phyloP scores from a whole-genome alignment of 257 asterid species.

The Jacaranda copaia region DNA sequence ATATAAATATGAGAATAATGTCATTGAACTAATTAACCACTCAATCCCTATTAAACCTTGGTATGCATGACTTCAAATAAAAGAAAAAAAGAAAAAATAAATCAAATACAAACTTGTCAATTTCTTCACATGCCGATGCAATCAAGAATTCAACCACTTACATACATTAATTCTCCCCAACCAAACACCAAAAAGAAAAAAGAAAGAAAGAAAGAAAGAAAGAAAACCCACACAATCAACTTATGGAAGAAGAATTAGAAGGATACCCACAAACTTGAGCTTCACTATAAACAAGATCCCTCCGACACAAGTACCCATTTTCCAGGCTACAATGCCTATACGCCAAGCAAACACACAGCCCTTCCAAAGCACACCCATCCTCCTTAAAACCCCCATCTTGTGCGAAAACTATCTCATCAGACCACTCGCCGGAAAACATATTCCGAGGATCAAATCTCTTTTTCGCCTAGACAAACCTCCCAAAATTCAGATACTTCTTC shows the following conservation, averaged over 20 bases:
- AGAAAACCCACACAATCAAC: constrained; percentile 30
- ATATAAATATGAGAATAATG: too few relatives aligned
- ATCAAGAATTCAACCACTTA: too few relatives aligned
- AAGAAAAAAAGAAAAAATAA: too few relatives aligned
- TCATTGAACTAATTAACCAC: too few relatives aligned
- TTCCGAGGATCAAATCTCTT: constrained; percentile 55
- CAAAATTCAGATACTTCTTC: constrained; percentile 54
- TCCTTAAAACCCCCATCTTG: constrained; percentile 14
- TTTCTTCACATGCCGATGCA: too few relatives aligned
- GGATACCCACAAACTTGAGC: constrained; percentile 72
- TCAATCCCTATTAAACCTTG: too few relatives aligned
- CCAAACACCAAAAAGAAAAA: too few relatives aligned
- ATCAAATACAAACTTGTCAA: too few relatives aligned
- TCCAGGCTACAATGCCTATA: constrained; percentile 81
- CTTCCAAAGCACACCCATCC: constrained; percentile 87
- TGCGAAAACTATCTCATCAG: constrained; percentile 60
- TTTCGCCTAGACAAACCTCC: constrained; percentile 55
- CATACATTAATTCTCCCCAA: too few relatives aligned
- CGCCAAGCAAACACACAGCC: constrained; percentile 68
- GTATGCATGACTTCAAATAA: too few relatives aligned
- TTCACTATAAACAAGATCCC: constrained; percentile 63
- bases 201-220: too few relatives aligned
- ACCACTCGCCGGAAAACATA: constrained; percentile 64
- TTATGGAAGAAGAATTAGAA: constrained; percentile 29
- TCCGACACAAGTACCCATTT: constrained; percentile 63